Conservation (phyloP, 192 early-diverging fungal genomes). For the Coemansia aciculifera region DNA sequence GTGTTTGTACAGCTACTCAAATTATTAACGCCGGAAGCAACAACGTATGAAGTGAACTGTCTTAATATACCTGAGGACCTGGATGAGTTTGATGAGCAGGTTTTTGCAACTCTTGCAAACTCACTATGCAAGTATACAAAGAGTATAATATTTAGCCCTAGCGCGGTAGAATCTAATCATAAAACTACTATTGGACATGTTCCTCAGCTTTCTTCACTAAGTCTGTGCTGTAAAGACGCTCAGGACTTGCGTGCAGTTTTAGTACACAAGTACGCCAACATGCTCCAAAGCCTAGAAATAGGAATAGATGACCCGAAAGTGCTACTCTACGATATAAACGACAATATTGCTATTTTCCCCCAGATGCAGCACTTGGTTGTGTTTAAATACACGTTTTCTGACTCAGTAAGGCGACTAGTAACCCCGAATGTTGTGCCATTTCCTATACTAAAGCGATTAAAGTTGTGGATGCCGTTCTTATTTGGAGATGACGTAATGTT, state of each 20-base stretch:
- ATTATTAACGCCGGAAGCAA: neutral
- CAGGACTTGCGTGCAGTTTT: neutral
- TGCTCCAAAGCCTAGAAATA: neutral
- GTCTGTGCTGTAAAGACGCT: neutral
- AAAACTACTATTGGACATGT: neutral
- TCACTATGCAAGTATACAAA: neutral
- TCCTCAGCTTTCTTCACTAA: neutral
- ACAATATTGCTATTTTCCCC: neutral
- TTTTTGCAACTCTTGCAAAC: neutral
- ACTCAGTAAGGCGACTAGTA: neutral
- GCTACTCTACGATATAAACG: neutral
- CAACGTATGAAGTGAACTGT: neutral
- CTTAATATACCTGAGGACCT: neutral
- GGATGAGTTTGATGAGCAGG: neutral
- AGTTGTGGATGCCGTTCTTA: neutral
- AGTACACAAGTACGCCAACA: neutral
- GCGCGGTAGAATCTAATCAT: neutral
- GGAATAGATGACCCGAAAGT: neutral
- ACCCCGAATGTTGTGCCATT: constrained; percentile 3
- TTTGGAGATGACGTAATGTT: constrained; percentile 16
- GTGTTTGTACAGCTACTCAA: neutral
- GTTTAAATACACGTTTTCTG: neutral
- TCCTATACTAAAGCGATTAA: constrained; percentile 1
- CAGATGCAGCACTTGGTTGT: constrained; percentile 6
- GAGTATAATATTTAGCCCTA: too few relatives aligned